Evolutionary conservation across 2,329 filamentous ascomycete species (phyloP).

Genomic region (Macrophomina phaseolina): DNA sequence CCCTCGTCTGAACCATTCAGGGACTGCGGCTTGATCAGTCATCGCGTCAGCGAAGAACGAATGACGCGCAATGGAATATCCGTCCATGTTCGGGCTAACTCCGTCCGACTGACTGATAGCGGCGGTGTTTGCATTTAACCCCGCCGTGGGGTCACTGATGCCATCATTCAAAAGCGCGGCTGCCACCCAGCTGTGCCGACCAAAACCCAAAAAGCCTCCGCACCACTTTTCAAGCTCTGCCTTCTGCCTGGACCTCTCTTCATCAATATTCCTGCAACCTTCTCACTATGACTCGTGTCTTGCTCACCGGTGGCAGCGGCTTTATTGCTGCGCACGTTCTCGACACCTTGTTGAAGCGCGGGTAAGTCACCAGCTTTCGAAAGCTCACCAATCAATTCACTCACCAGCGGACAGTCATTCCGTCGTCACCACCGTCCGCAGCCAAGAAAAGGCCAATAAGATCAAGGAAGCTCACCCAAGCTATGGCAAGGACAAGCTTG

Average conservation of each 20-base stretch:
- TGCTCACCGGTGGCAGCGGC: slow-evolving; percentile 61
- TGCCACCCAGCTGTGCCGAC: neutral
- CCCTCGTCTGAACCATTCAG: neutral
- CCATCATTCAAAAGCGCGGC: slow-evolving; percentile 16
- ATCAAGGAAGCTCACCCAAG: slow-evolving; percentile 61
- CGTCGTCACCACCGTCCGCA: slow-evolving; percentile 68
- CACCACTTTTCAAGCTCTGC: neutral
- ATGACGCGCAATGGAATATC: neutral
- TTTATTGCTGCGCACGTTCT: slow-evolving; percentile 71
- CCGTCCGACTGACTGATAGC: neutral
- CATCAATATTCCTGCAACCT: neutral
- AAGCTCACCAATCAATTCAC: neutral
- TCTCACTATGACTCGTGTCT: slow-evolving; percentile 44
- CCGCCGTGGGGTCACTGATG: slow-evolving; percentile 23
- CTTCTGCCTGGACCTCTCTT: neutral
- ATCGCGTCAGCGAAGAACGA: neutral
- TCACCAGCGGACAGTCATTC: slow-evolving; percentile 53
- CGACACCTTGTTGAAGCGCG: slow-evolving; percentile 61
- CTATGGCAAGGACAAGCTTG: slow-evolving; percentile 61
- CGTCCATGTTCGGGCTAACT: neutral
- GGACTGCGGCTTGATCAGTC: neutral
- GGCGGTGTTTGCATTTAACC: slow-evolving; percentile 13
- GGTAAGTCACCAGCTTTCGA: slow-evolving; percentile 38
- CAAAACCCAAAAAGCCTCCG: neutral
- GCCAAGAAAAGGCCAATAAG: slow-evolving; percentile 65